Base-by-base conservation (phyloP, 2,329 filamentous ascomycete genomes). In the Berkeleyomyces basicola region DNA sequence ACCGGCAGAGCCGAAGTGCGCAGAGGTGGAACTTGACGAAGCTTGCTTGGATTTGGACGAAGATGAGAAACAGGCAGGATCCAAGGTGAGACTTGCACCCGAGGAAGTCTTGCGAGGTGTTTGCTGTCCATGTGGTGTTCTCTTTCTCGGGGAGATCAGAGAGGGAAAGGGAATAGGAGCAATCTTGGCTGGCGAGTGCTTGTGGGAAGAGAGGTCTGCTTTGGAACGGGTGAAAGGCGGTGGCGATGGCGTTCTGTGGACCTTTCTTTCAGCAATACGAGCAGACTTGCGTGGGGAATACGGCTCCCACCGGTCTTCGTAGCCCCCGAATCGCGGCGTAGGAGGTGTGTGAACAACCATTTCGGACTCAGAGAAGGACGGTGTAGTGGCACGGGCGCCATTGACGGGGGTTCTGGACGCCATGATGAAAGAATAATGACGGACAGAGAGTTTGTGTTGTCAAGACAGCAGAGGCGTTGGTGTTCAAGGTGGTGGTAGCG, bases 221-320 rank as follows among this genome's bases (percentile, higher is more conserved):
- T 66, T 62, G 14, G 44, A 31, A 66, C 70, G 68, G 65, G 74
- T 68, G 66, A 42, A 37, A 23, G 73, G 66, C 66, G 69, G 67
- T 11, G 82, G 80, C 3, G 81, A 83, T 31, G 82, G 81, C 1
- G 82, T 85, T 71, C 78, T 78, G 69, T 77, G 73, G 65, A 73
- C 68, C 55, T 73, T 69, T 67, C 77, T 77, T 68, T 83, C 79
- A 63, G 81, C 82, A 67, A 88, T 78, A 67, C 86, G 81, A 65
- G 80, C 79, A 3, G 84, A 87, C 69, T 87, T 86, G 71, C 86
- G 81, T 62, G 85, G 84, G 65, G 84, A 83, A 70, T 84, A 90
- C 53, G 87, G 87, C 69, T 88, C 81, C 77, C 85, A 90, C 66
- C 77, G 74, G 72, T 91, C 87, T 67, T 79, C 77, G 68, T 78